Conservation (phyloP, 1,284 basidiomycete genomes). For the Psilocybe mexicana region DNA sequence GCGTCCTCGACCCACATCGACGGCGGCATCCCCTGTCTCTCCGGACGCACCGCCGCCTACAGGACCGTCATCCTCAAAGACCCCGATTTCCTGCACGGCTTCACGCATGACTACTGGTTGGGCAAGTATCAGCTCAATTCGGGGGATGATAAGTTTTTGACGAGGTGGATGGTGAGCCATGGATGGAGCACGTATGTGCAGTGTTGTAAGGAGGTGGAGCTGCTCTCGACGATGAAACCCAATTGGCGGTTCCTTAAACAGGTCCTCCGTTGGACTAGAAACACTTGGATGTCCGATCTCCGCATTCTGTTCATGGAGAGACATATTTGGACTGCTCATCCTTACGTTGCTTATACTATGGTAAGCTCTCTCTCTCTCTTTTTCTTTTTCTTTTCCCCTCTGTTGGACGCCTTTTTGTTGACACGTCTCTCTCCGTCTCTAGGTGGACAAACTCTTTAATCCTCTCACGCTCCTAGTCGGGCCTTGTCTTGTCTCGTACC, state of each 20-base stretch:
- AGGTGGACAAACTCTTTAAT: slow-evolving; percentile 91
- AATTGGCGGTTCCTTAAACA: slow-evolving; percentile 95
- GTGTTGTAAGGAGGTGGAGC: slow-evolving; percentile 86
- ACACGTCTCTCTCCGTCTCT: slow-evolving; percentile 7
- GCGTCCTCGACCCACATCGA: slow-evolving; percentile 87
- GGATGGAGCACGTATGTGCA: slow-evolving; percentile 94
- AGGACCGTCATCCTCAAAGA: slow-evolving; percentile 92
- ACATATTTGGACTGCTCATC: slow-evolving; percentile 85
- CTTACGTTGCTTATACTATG: slow-evolving; percentile 92
- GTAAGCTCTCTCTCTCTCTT: slow-evolving; percentile 38
- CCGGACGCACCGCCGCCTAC: slow-evolving; percentile 89
- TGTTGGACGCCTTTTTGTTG: background rate
- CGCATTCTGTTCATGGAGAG: slow-evolving; percentile 87
- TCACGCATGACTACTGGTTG: slow-evolving; percentile 92
- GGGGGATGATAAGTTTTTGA: slow-evolving; percentile 92
- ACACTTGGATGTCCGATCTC: slow-evolving; percentile 90
- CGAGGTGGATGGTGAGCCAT: slow-evolving; percentile 94
- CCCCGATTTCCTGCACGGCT: slow-evolving; percentile 88
- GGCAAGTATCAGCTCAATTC: slow-evolving; percentile 92
- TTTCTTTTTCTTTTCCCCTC: slow-evolving; percentile 2
- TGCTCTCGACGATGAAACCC: slow-evolving; percentile 92
- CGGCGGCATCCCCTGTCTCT: slow-evolving; percentile 88
- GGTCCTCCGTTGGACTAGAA: slow-evolving; percentile 89
- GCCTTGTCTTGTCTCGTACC: slow-evolving; percentile 72
- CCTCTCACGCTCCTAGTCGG: slow-evolving; percentile 86